phyloP scores from a whole-genome alignment of 495 filamentous ascomycete genomes.

The Barbatosphaeria neglecta region DNA sequence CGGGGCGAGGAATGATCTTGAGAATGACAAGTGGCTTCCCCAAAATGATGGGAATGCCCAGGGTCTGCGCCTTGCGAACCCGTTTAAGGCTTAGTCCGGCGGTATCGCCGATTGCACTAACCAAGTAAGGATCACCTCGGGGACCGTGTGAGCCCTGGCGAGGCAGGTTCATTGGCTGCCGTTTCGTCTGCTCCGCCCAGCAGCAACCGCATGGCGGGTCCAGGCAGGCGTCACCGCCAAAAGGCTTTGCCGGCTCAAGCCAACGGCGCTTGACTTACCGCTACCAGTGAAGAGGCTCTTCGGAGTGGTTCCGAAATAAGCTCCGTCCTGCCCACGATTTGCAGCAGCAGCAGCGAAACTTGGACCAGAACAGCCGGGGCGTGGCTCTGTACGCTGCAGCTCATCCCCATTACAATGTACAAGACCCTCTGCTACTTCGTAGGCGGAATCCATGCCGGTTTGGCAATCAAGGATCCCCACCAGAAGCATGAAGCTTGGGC shows the following conservation, averaged over 20 bases:
- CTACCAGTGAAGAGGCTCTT: background rate
- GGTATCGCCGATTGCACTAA: background rate
- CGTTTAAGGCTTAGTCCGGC: background rate
- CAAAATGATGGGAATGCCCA: background rate
- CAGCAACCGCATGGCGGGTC: background rate
- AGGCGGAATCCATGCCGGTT: too few relatives aligned
- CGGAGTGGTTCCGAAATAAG: background rate
- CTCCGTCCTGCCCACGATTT: background rate
- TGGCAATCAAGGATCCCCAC: too few relatives aligned
- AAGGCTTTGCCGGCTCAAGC: too few relatives aligned
- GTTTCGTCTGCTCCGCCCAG: background rate
- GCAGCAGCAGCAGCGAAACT: too few relatives aligned
- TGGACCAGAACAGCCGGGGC: too few relatives aligned
- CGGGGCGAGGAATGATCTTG: background rate
- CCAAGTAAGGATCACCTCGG: background rate
- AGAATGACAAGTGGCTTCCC: background rate
- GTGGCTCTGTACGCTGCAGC: too few relatives aligned
- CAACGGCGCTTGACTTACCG: background rate
- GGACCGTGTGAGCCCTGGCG: background rate
- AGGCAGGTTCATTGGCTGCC: background rate
- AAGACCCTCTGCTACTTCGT: too few relatives aligned
- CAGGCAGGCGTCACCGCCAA: background rate
- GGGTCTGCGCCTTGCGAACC: background rate
- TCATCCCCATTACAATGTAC: too few relatives aligned
- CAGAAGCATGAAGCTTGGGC: too few relatives aligned